Evolutionary conservation across 805 yeast genomes (phyloP).

Genomic region (Isabelozyma rhagii): DNA sequence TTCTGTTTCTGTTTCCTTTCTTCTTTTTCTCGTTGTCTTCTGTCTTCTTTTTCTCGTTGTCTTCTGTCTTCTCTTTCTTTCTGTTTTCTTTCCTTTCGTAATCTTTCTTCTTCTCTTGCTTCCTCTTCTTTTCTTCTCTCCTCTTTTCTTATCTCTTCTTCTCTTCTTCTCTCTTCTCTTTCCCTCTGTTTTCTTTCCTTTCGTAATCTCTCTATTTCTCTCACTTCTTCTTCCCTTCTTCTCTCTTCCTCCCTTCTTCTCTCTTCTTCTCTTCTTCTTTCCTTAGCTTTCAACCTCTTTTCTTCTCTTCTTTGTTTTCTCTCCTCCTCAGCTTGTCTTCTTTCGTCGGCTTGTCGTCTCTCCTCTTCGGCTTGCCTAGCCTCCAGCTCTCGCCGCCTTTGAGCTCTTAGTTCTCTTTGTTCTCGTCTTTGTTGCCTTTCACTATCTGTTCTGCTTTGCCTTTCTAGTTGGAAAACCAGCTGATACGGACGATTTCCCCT

Average conservation of each 20-base stretch:
- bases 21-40: too few species aligned
- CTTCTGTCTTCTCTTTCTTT: background rate
- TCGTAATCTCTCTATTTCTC: background rate
- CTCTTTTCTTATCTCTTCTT: too few species aligned
- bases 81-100: background rate
- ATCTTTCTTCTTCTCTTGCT: background rate
- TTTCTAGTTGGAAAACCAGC: too few species aligned
- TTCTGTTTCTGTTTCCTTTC: background rate
- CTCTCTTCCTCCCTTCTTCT: background rate
- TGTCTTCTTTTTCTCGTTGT: too few species aligned
- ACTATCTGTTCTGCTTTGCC: background rate
- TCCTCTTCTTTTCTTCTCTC: background rate
- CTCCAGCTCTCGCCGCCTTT: slow-evolving; percentile 1
- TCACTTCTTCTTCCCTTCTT: background rate
- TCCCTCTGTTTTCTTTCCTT: too few species aligned
- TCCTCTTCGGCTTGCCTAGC: slow-evolving; percentile 1
- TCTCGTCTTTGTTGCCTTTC: background rate
- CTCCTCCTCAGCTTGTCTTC: slow-evolving; percentile 1
- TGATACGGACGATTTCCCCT: too few species aligned
- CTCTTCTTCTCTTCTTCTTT: slow-evolving; percentile 1
- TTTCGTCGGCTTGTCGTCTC: background rate
- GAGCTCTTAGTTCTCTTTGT: background rate
- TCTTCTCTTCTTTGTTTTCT: slow-evolving; percentile 1
- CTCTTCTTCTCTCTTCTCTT: too few species aligned
- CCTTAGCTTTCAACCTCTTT: background rate